A percentile compares a stretch with the other conserved stretches of the same genome.
phyloP scores from a whole-genome alignment of 805 yeast species.

The Spathaspora passalidarum region DNA sequence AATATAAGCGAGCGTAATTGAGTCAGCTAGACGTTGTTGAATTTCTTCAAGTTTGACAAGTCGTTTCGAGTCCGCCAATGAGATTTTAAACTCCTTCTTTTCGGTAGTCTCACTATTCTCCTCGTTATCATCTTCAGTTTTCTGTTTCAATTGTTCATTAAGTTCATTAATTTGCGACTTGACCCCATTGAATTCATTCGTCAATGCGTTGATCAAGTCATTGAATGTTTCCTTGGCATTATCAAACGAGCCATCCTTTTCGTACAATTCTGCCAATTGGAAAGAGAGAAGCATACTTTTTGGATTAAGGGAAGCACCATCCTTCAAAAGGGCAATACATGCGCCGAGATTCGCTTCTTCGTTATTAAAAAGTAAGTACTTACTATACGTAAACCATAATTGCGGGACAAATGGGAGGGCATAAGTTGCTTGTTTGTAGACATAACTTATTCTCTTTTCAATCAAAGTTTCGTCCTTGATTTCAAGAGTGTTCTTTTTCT shows the following conservation, averaged over 20 bases:
- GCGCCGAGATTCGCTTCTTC: constrained; percentile 39
- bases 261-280: constrained; percentile 67
- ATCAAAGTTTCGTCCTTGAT: constrained; percentile 46
- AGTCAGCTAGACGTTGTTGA: constrained; percentile 21
- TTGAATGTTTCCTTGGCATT: constrained; percentile 51
- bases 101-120: constrained; percentile 4
- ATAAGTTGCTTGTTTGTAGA: constrained; percentile 68
- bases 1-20: constrained; percentile 65
- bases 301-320: constrained; percentile 65
- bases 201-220: constrained; percentile 46
- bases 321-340: constrained; percentile 47
- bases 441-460: constrained; percentile 60
- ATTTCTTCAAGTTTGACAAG: constrained; percentile 18
- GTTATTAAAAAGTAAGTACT: constrained; percentile 29
- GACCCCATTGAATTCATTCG: constrained; percentile 31
- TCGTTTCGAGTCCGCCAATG: constrained; percentile 16
- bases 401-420: constrained; percentile 65
- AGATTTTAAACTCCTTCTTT: constrained; percentile 11
- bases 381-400: constrained; percentile 66
- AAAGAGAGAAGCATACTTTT: constrained; percentile 63
- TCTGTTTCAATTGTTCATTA: constrained; percentile 18
- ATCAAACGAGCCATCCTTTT: constrained; percentile 50
- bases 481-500: constrained; percentile 65
- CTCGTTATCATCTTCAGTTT: constrained; percentile 16
- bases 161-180: constrained; percentile 15